Evolutionary conservation across 805 yeast species (phyloP).

Genomic region (Lipomyces anomalus): DNA sequence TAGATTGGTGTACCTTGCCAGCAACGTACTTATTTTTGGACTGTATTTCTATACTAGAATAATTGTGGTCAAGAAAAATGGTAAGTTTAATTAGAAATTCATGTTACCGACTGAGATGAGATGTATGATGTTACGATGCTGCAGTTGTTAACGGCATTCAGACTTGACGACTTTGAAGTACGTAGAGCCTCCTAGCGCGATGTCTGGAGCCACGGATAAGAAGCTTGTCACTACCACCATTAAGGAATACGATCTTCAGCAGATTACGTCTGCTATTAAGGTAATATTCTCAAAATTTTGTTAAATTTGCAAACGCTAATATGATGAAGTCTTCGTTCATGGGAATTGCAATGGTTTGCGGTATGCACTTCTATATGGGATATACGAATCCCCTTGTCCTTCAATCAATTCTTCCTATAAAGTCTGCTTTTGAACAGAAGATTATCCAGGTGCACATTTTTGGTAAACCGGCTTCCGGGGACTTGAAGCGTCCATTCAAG

Average conservation of each 20-base stretch:
- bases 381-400: slow-evolving; percentile 94
- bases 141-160: too few relatives aligned
- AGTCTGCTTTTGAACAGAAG: slow-evolving; percentile 83
- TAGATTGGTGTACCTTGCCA: slow-evolving; percentile 61
- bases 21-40: slow-evolving; percentile 58
- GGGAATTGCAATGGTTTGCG: slow-evolving; percentile 92
- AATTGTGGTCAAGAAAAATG: slow-evolving; percentile 68
- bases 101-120: not conserved
- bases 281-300: slow-evolving; percentile 5
- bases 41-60: slow-evolving; percentile 61
- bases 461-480: slow-evolving; percentile 78
- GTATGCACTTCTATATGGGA: slow-evolving; percentile 96
- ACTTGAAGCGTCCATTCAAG: slow-evolving; percentile 94
- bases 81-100: slow-evolving; percentile 18
- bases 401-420: slow-evolving; percentile 88
- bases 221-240: slow-evolving; percentile 84
- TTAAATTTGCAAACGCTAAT: not conserved
- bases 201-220: slow-evolving; percentile 68
- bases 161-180: slow-evolving; percentile 86
- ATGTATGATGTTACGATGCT: not conserved
- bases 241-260: slow-evolving; percentile 88
- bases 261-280: slow-evolving; percentile 63
- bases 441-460: slow-evolving; percentile 86
- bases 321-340: slow-evolving; percentile 63
- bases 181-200: slow-evolving; percentile 75